phyloP scores from a whole-genome alignment of 2,329 filamentous ascomycete genomes.

The Bipolaris sorokiniana region DNA sequence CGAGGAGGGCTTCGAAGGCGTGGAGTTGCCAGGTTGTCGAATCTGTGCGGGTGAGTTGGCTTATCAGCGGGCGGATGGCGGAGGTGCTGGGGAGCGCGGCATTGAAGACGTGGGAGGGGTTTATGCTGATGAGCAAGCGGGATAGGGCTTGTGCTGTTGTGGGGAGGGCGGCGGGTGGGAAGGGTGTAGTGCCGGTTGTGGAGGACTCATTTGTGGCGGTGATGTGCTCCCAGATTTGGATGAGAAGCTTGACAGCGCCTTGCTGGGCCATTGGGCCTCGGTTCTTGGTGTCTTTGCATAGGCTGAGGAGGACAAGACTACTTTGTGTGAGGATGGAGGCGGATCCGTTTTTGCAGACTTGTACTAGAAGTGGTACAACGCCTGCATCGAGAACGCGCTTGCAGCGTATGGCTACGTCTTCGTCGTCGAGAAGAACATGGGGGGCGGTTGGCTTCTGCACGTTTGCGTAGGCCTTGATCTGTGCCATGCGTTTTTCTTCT shows the following conservation, averaged over 20 bases:
- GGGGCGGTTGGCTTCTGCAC: constrained; percentile 68
- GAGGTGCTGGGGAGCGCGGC: constrained; percentile 73
- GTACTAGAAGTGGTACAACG: constrained; percentile 76
- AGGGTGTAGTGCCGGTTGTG: constrained; percentile 49
- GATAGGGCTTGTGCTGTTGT: constrained; percentile 80
- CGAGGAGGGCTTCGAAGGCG: constrained; percentile 87
- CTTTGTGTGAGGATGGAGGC: constrained; percentile 73
- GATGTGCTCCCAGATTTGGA: constrained; percentile 71
- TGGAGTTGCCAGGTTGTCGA: constrained; percentile 74
- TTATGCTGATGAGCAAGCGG: constrained; percentile 83
- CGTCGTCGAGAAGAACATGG: constrained; percentile 76
- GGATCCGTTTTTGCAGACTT: constrained; percentile 75
- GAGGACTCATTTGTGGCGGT: constrained; percentile 49
- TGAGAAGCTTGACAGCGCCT: constrained; percentile 85
- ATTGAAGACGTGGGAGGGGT: constrained; percentile 84
- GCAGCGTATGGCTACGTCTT: constrained; percentile 77
- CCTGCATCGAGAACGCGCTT: constrained; percentile 78
- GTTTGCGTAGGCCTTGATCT: constrained; percentile 94
- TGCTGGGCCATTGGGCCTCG: constrained; percentile 87
- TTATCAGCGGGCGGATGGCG: constrained; percentile 81
- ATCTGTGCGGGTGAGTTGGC: constrained; percentile 70
- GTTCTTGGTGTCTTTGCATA: constrained; percentile 75
- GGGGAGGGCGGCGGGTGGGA: constrained; percentile 46
- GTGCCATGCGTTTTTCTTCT: constrained; percentile 88
- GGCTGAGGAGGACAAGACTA: constrained; percentile 75